These are phyloP conservation scores for Nemophila menziesii DNA, from an alignment of 257 asterid genomes.

Conservation along the genomic window DNA sequence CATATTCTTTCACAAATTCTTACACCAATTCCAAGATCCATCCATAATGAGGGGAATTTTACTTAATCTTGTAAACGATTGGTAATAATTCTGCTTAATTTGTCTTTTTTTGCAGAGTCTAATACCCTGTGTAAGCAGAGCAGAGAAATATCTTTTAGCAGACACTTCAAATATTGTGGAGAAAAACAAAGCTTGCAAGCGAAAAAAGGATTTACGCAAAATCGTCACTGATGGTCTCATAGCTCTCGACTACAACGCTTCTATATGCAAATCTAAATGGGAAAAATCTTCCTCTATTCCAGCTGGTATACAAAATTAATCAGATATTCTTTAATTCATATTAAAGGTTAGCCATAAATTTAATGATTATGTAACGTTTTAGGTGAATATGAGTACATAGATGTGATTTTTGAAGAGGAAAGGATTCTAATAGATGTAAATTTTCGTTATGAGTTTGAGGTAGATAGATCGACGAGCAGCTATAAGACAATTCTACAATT, in stretches of 20 bases:
- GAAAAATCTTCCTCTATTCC: slow-evolving; percentile 67
- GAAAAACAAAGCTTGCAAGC: slow-evolving; percentile 45
- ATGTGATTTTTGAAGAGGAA: slow-evolving; percentile 53
- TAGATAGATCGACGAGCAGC: slow-evolving; percentile 63
- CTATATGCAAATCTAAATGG: slow-evolving; percentile 85
- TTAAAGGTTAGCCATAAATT: no score
- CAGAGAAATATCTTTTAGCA: slow-evolving; percentile 74
- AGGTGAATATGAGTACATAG: slow-evolving; percentile 87
- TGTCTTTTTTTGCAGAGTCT: slow-evolving; percentile 36
- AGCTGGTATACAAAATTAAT: slow-evolving; percentile 61
- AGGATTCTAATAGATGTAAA: slow-evolving; percentile 66
- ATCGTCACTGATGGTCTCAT: slow-evolving; percentile 51
- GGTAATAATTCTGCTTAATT: slow-evolving; percentile 3
- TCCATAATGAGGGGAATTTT: no score
- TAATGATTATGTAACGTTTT: neutral
- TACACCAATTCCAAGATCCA: slow-evolving; percentile 77
- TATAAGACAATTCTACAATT: slow-evolving; percentile 50
- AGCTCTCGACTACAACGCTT: slow-evolving; percentile 56
- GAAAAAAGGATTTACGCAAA: slow-evolving; percentile 58
- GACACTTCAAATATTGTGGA: slow-evolving; percentile 69
- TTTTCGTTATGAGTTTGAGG: slow-evolving; percentile 84
- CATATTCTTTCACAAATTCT: slow-evolving; percentile 53
- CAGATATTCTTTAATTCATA: no score
- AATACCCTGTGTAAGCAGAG: slow-evolving; percentile 50
- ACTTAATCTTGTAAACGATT: slow-evolving; percentile 1